These are phyloP conservation scores for Ophiostoma populinum DNA, from an alignment of 2,329 filamentous ascomycete species.

Conservation along the genomic window DNA sequence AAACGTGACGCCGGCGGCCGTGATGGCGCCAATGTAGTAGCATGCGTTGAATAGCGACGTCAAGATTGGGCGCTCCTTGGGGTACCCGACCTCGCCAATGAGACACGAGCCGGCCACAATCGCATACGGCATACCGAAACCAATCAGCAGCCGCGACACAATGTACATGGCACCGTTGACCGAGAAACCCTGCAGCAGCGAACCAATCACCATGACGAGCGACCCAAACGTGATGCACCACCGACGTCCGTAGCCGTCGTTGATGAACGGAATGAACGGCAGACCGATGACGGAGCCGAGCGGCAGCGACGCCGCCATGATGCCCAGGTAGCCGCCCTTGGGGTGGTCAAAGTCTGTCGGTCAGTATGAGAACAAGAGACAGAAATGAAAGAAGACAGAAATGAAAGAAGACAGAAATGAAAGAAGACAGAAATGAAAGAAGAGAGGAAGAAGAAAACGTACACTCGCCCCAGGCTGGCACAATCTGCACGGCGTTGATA, in stretches of 20 bases:
- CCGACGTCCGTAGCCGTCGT: constrained; percentile 30
- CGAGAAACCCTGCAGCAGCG: constrained; percentile 33
- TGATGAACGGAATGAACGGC: constrained; percentile 33
- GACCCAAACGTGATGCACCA: constrained; percentile 36
- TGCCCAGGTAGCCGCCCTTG: constrained; percentile 15
- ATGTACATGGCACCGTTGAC: constrained; percentile 37
- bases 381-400: no score
- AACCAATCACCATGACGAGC: constrained; percentile 32
- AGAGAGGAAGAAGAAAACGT: constrained; percentile 11
- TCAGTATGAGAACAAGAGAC: background rate
- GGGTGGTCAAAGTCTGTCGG: constrained; percentile 17
- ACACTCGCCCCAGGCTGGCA: constrained; percentile 20
- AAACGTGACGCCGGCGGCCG: constrained; percentile 30
- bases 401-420: background rate
- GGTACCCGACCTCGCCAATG: constrained; percentile 42
- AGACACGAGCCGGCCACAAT: constrained; percentile 40
- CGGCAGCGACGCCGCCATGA: constrained; percentile 33
- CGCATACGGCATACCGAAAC: constrained; percentile 41
- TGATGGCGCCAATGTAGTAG: constrained; percentile 32
- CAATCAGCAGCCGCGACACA: constrained; percentile 39
- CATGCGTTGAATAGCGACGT: constrained; percentile 42
- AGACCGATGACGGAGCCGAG: constrained; percentile 33
- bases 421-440: constrained; percentile 3
- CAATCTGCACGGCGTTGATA: constrained; percentile 22
- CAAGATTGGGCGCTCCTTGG: constrained; percentile 41